Conservation (phyloP, 2,329 filamentous ascomycete genomes). For the Ceratocystis destructans region DNA sequence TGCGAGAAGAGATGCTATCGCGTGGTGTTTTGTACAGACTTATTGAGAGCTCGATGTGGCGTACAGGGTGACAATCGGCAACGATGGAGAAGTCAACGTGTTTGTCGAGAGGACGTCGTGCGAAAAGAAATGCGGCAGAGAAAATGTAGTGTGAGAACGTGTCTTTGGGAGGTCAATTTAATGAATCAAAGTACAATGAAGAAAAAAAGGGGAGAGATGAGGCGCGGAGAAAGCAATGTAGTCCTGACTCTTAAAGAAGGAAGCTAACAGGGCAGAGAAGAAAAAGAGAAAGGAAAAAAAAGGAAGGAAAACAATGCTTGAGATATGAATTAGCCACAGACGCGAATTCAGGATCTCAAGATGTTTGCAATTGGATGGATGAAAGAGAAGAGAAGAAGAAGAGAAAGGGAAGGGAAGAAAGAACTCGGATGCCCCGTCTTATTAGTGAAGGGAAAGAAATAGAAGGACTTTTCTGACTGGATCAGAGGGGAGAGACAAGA, state of each 20-base stretch:
- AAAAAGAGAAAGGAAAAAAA: background rate
- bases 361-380: background rate
- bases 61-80: conserved; percentile 1
- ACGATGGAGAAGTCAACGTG: background rate
- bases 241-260: background rate
- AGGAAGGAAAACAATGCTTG: conserved; percentile 1
- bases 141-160: conserved; percentile 6
- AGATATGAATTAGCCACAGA: background rate
- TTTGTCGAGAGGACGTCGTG: conserved; percentile 2
- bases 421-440: conserved; percentile 9
- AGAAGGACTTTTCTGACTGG: background rate
- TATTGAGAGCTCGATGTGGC: background rate
- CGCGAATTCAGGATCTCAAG: background rate
- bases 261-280: background rate
- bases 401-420: conserved; percentile 2
- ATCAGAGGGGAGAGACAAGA: background rate
- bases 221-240: background rate
- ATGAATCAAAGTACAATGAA: conserved; percentile 18
- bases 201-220: conserved; percentile 15
- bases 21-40: background rate
- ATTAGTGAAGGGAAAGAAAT: background rate
- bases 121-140: background rate
- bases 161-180: conserved; percentile 13
- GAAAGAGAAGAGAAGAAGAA: conserved; percentile 8
- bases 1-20: conserved; percentile 8